A percentile compares a stretch with the other conserved stretches of the same genome.
phyloP scores from a whole-genome alignment of 2,329 filamentous ascomycete genomes.

The Aspergillus sp. region DNA sequence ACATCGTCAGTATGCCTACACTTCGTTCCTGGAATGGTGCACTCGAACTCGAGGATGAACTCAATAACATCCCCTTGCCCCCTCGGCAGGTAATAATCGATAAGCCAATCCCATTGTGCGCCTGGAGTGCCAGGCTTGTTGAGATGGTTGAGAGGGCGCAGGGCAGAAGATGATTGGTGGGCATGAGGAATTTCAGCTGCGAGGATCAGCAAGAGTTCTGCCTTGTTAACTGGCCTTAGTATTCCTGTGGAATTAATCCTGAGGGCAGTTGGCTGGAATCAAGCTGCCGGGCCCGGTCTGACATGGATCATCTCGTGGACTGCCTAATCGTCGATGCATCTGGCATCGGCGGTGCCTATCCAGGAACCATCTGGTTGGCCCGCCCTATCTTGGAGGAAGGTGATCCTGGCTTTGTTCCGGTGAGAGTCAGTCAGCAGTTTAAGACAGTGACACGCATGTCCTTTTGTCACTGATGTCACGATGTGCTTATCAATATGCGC shows the following conservation, averaged over 20 bases:
- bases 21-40: background rate
- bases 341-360: constrained; percentile 2
- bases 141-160: constrained; percentile 12
- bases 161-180: constrained; percentile 19
- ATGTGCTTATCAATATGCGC: constrained; percentile 5
- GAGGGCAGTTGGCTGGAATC: constrained; percentile 7
- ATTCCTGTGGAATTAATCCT: constrained; percentile 14
- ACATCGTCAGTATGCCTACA: background rate
- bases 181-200: constrained; percentile 19
- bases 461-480: constrained; percentile 4
- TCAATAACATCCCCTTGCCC: background rate
- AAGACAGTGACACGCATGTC: background rate
- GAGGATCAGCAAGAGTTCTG: constrained; percentile 20
- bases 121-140: background rate
- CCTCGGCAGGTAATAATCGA: background rate
- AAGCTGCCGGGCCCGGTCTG: background rate
- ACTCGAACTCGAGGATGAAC: background rate
- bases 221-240: background rate
- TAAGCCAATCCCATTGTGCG: constrained; percentile 14
- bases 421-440: background rate
- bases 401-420: constrained; percentile 9
- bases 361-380: constrained; percentile 11
- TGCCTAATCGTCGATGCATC: constrained; percentile 8
- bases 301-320: background rate
- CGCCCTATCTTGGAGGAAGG: background rate